Base-by-base conservation (phyloP, 2,329 filamentous ascomycete species). In the Curvularia eragrostidis region DNA sequence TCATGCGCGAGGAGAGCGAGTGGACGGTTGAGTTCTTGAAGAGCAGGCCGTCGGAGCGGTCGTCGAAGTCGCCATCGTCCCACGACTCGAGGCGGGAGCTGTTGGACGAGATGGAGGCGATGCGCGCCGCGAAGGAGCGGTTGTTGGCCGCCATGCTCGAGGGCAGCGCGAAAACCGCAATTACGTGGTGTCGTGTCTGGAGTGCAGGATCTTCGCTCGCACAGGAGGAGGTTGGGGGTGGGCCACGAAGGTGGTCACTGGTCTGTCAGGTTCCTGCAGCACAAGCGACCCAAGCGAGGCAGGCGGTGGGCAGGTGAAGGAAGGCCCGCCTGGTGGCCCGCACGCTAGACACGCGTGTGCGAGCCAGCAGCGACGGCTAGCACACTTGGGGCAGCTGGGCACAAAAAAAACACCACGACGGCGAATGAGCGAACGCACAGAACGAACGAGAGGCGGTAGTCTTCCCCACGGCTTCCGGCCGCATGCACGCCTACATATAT, bases 1-100 rank as follows among this genome's bases (percentile, higher is more conserved):
- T 96, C 69, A 92, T 86, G 67, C 91, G 89, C 57, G 91, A 96
- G 1, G 93, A 97, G 54, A 90, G 87, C 18, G 77, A 91, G 82
- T 91, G 88, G 52, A 84, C 84, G 19, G 90, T 88, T 69, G 91
- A 88, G 76, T 90, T 87, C 67, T 90, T 75, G 69, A 79, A 89
- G 72, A 93, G 87, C 71, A 93, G 90, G 86, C 90, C 79, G 59
- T 81, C 74, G 61, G 58, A 60, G 32, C 54, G 55, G 58, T 67
- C 64, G 52, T 75, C 72, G 49, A 83, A 81, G 71, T 83, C 81
- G 67, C 69, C 75, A 65, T 83, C 80, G 74, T 83, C 81, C 82
- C 82, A 95, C 76, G 86, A 88, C 77, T 94, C 91, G 63, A 93
- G 83, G 18, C 86, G 55, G 44, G 65, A 63, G 24, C 86, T 58